Evolutionary conservation across 306 rosid genomes (phyloP), one percentile per base, ranked within the genome.

Genomic region (Geum urbanum): DNA sequence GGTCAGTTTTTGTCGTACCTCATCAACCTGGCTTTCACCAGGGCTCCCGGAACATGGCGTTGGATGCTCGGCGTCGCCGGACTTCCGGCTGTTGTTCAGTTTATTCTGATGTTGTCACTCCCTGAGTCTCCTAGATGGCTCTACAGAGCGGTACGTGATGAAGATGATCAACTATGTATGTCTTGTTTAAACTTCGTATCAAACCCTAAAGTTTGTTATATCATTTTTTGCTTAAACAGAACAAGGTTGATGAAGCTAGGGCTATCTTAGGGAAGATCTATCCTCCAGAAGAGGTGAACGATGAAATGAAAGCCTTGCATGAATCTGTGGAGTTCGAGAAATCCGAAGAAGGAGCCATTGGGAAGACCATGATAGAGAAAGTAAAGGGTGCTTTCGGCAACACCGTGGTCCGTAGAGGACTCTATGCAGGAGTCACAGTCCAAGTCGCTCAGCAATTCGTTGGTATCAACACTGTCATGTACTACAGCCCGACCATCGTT

Each of bases 71-170:
- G 96, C 41, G 87, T 90, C 20, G 91, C 98, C 1, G 91, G 84
- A 24, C 0, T 90, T 49, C 96, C 96, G 0, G 85, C 96, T 27
- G 0, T 81, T 12, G 40, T 92, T 63, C 96, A 92, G 78, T 88
- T 92, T 62, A 0, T 86, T 12, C 67, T 90, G 50, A 86, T 92
- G 98, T 56, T 75, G 46, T 86, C 89, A 5, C 96, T 92, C 50
- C 96, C 92, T 0, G 96, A 88, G 74, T 90, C 98, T n/a, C 98
- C 96, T 6, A 84, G 95, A 81, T 92, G 91, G 91, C 95, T 92
- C 46, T 92, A 85, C 70, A 76, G 92, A 54, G 74, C 67, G 85
- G 96, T 92, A 80, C 32, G 32, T 27, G n/a, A n/a, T n/a, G n/a
- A n/a, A n/a, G 32, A 27, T 27, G 32, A 27, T 27, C 32, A 27